Conservation (phyloP, 1,284 basidiomycete species). For the Sanghuangporus sanghuang region DNA sequence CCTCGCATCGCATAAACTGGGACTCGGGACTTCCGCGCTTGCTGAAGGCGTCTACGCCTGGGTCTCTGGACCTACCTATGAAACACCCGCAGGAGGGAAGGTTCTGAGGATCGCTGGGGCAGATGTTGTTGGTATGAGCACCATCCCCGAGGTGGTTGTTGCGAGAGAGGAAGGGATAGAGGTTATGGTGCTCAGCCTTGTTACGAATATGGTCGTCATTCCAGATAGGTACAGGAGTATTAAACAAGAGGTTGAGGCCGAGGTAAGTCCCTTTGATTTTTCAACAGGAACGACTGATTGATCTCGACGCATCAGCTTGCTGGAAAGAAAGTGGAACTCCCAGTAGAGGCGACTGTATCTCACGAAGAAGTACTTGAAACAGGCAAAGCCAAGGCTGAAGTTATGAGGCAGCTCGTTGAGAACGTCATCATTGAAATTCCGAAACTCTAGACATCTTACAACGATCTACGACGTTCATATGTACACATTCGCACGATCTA, state of each 20-base stretch:
- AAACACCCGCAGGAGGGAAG: conserved; percentile 77
- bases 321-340: conserved; percentile 44
- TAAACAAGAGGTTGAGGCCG: conserved; percentile 65
- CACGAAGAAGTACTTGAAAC: conserved; percentile 77
- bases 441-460: background rate
- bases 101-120: conserved; percentile 68
- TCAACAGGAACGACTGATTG: background rate
- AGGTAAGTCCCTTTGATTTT: conserved; percentile 42
- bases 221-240: conserved; percentile 66
- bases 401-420: conserved; percentile 65
- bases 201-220: conserved; percentile 80
- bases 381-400: conserved; percentile 64
- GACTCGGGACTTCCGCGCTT: conserved; percentile 40
- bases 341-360: conserved; percentile 51
- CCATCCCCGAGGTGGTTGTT: conserved; percentile 84
- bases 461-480: too few species aligned
- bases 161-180: conserved; percentile 72
- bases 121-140: conserved; percentile 87
- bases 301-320: conserved; percentile 42
- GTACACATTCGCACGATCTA: too few species aligned
- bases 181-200: conserved; percentile 72
- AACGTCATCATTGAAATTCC: conserved; percentile 38
- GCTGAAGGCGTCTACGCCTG: conserved; percentile 81
- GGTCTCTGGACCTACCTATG: conserved; percentile 83
- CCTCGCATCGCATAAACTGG: conserved; percentile 58